phyloP scores from a whole-genome alignment of 306 rosid species.

The Cicer yamashitae region DNA sequence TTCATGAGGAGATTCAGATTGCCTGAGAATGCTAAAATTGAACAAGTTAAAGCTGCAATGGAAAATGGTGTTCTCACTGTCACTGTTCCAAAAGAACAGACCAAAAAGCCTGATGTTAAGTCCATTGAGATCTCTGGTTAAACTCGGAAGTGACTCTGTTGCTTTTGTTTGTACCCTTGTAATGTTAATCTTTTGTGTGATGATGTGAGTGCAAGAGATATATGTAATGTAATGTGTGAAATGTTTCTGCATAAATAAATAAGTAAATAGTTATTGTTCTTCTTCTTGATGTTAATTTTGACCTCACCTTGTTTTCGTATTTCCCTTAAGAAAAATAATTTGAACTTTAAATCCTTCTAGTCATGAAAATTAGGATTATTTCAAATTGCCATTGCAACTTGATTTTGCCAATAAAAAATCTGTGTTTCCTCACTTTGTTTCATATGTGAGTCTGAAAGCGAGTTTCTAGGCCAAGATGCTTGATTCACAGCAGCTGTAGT shows the following conservation, averaged over 20 bases:
- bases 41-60: conserved; percentile 40
- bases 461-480: too few species aligned
- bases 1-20: conserved; percentile 47
- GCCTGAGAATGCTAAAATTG: conserved; percentile 43
- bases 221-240: neutral
- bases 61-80: conserved; percentile 49
- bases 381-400: too few species aligned
- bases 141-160: neutral
- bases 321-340: too few species aligned
- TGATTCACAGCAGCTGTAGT: too few species aligned
- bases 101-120: conserved; percentile 36
- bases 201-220: neutral
- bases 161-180: neutral
- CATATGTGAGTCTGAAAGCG: too few species aligned
- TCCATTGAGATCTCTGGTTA: conserved; percentile 38
- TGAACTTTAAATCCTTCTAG: too few species aligned
- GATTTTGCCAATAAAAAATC: too few species aligned
- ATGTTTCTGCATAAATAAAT: neutral
- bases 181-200: neutral
- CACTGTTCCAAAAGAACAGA: conserved; percentile 38
- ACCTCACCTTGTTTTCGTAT: too few species aligned
- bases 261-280: too few species aligned
- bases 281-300: too few species aligned
- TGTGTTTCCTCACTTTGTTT: too few species aligned
- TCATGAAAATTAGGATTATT: too few species aligned